Percentiles rank a stretch among this genome's conserved stretches.
Conservation (phyloP, 768 basidiomycete species). For the Lactarius vividus region DNA sequence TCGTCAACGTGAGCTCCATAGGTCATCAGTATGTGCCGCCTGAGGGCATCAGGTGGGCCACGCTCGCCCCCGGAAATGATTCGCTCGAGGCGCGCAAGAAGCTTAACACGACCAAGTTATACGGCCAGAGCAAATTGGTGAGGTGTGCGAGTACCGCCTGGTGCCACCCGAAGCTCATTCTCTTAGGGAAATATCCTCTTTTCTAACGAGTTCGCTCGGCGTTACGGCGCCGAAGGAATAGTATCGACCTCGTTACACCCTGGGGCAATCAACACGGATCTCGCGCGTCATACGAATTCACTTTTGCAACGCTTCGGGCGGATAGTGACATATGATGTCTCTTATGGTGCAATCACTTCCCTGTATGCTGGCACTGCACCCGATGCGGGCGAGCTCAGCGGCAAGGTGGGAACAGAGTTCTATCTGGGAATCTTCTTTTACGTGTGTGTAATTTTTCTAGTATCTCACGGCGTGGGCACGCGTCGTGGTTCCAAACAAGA, state of each 20-base stretch:
- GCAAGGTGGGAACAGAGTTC: constrained; percentile 7
- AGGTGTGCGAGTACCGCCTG: neutral
- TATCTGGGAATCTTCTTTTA: neutral
- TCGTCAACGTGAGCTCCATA: constrained; percentile 29
- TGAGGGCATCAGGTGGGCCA: constrained; percentile 11
- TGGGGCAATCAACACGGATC: constrained; percentile 6
- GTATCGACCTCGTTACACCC: constrained; percentile 25
- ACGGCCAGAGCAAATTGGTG: constrained; percentile 23
- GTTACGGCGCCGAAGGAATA: constrained; percentile 30
- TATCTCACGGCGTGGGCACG: constrained; percentile 25
- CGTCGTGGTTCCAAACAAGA: constrained; percentile 9
- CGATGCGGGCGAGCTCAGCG: neutral
- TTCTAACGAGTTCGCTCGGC: constrained; percentile 31
- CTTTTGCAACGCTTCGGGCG: neutral
- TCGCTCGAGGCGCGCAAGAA: constrained; percentile 4
- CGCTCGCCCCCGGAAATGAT: constrained; percentile 4
- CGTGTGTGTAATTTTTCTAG: neutral
- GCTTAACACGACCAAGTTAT: neutral
- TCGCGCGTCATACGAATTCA: constrained; percentile 1
- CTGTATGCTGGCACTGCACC: constrained; percentile 11
- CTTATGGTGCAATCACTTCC: constrained; percentile 8
- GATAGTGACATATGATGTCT: neutral
- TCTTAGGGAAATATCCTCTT: constrained; percentile 31
- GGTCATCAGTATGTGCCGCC: neutral
- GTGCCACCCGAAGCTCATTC: neutral